Evolutionary conservation across 148 eudicot genomes (phyloP), one percentile per base, ranked within the genome.

Genomic region (Polygonum maritimum): DNA sequence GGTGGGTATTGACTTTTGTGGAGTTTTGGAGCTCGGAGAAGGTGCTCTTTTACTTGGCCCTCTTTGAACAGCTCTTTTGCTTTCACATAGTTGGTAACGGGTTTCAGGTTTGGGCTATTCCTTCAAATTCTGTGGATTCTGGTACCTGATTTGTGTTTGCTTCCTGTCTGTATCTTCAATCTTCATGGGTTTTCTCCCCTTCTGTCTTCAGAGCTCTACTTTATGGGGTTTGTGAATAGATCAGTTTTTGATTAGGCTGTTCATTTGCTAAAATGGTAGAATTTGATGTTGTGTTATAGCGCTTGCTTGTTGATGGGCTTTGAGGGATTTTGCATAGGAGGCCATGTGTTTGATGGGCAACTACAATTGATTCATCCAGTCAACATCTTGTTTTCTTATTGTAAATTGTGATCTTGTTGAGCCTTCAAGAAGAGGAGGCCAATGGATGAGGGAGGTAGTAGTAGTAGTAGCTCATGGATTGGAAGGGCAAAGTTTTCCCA

Each of bases 401-500:
- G 41, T 41, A 48, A 71, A n/a, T 67, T 51, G 65, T 78, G 79
- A 78, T 63, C 19, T 40, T 52, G 36, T 16, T 16, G 82, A 76
- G 63, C 72, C 78, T 52, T 75, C 60, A 67, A 22, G 75, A 67
- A 22, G 75, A 77, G 80, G 72, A 63, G 76, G 80, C 71, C 78
- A 78, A 90, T 88, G 97, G 92, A 88, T 57, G 96, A 92, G 49
- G 93, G 88, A 78, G 81, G 10, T 67, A 26, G 31, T 26, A 81
- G 10, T 67, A 48, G 75, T 36, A 44, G 83, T 57, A 78, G 67
- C 78, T 94, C 98, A 41, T 94, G 98, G 98, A 41, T 94, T 75
- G 87, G 95, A 85, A 92, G 98, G 77, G 80, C 96, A 3, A 94
- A 94, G 72, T 94, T 87, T 71, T 94, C 98, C 13, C 97, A 92